Percentiles rank a stretch among this genome's conserved stretches.
Evolutionary conservation across 768 basidiomycete species (phyloP).

Genomic region (Trametes gibbosa): DNA sequence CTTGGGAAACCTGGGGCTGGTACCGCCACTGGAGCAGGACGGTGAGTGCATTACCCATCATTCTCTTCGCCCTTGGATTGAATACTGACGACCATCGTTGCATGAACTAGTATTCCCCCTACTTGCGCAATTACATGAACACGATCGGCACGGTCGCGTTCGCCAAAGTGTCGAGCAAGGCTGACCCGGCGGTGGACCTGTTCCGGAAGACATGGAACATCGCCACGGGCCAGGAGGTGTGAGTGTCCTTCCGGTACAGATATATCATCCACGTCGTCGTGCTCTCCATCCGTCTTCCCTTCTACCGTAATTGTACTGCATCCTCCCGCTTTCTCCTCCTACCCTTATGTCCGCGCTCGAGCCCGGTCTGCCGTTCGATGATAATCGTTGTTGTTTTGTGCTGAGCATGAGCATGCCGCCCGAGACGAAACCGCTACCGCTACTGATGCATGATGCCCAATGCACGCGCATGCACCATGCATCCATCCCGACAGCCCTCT

Average conservation of each 20-base stretch:
- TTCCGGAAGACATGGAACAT: constrained; percentile 71
- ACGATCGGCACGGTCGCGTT: constrained; percentile 72
- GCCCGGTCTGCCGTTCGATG: constrained; percentile 1
- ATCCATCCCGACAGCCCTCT: neutral
- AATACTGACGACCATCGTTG: neutral
- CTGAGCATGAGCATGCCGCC: neutral
- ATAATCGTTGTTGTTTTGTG: neutral
- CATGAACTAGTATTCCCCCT: constrained; percentile 65
- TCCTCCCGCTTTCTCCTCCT: neutral
- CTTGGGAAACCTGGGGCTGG: constrained; percentile 91
- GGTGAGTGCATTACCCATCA: constrained; percentile 47
- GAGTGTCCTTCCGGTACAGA: constrained; percentile 4
- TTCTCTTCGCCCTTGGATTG: constrained; percentile 1
- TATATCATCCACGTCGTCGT: neutral
- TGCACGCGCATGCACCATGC: neutral
- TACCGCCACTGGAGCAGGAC: constrained; percentile 83
- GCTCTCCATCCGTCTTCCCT: neutral
- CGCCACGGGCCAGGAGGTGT: constrained; percentile 58
- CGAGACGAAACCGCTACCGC: neutral
- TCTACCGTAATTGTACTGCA: neutral
- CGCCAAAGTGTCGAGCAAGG: constrained; percentile 54
- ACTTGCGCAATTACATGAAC: constrained; percentile 69
- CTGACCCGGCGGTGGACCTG: constrained; percentile 54
- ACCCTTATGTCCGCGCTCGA: neutral
- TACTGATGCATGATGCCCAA: no score